Percentiles rank a stretch among this genome's conserved stretches.
These are phyloP conservation scores for Plasmodium knowlesi DNA, from an alignment of 169 alveolate genomes.

Conservation along the genomic window DNA sequence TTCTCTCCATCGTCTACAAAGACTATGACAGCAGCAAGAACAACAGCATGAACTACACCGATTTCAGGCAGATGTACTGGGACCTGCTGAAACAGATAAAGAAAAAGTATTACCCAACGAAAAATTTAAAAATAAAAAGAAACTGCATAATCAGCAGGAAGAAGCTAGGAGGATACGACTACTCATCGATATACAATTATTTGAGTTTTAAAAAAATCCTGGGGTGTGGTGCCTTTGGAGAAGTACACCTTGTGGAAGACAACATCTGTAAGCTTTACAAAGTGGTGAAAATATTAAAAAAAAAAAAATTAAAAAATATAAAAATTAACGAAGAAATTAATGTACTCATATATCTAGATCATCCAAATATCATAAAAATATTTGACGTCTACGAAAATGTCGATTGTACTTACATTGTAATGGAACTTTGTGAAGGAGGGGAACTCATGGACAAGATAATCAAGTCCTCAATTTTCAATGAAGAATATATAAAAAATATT, in stretches of 20 bases:
- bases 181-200: slow-evolving; percentile 60
- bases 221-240: slow-evolving; percentile 85
- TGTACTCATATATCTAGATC: slow-evolving; percentile 86
- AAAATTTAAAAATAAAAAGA: slow-evolving; percentile 71
- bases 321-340: slow-evolving; percentile 75
- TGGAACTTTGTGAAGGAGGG: slow-evolving; percentile 97
- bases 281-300: slow-evolving; percentile 70
- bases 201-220: slow-evolving; percentile 79
- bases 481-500: slow-evolving; percentile 91
- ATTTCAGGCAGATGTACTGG: slow-evolving; percentile 74
- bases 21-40: slow-evolving; percentile 75
- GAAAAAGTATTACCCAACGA: slow-evolving; percentile 71
- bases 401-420: slow-evolving; percentile 92
- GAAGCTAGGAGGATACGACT: slow-evolving; percentile 63
- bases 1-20: slow-evolving; percentile 62
- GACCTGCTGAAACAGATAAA: slow-evolving; percentile 66
- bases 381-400: slow-evolving; percentile 93
- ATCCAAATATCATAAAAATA: slow-evolving; percentile 92
- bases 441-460: slow-evolving; percentile 96
- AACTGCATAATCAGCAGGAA: slow-evolving; percentile 73
- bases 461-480: slow-evolving; percentile 90
- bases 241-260: slow-evolving; percentile 81
- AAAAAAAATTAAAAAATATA: slow-evolving; percentile 61
- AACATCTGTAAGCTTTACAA: slow-evolving; percentile 70
- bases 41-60: slow-evolving; percentile 70